Evolutionary conservation across 179 eudicot genomes (phyloP), one percentile per base, ranked within the genome.

Genomic region (Monotropa hypopitys): DNA sequence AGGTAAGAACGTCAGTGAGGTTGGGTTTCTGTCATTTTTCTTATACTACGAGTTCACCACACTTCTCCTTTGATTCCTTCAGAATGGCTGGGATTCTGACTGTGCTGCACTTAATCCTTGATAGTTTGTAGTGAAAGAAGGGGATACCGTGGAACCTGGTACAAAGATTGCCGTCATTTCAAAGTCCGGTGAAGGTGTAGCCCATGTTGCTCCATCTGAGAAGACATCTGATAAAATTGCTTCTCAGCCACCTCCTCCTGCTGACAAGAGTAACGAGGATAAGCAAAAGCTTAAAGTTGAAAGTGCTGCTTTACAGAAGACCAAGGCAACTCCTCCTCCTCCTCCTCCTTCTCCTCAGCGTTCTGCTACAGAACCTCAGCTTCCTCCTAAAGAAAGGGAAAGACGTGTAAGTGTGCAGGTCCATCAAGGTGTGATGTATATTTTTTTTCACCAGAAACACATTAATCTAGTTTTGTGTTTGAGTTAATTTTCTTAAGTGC

Each of bases 331-430:
- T 61, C 18, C 87, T 74, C 78, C 87, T 47, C 51, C 51, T 47
- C 51, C 51, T 47, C 51, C 95, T 40, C 83, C 89, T 46, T 84
- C 88, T 54, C 75, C 97, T 68, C 91, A 79, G 82, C 78, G 82
- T 62, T 81, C 97, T 63, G 89, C 99, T 42, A 81, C 94, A 57
- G 99, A 95, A 78, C 98, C 99, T 73, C 88, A 85, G 79, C 90
- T 95, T 67, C 99, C 99, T 42, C 99, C 99, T 3, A 95, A 95
- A 84, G 99, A 95, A 23, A 90, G 99, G 85, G 98, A 95, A 84
- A 93, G 98, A 85, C 84, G 98, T 77, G 99, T 95, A 73, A 80
- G 95, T 78, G 56, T 65, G 46, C 35, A 16, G 47, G 74, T 74
- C 11, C 53, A 51, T 74, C 42, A 26, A 0, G 6, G 32, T n/a